phyloP scores from a whole-genome alignment of 2,329 filamentous ascomycete genomes.

The Ophiobolus disseminans region DNA sequence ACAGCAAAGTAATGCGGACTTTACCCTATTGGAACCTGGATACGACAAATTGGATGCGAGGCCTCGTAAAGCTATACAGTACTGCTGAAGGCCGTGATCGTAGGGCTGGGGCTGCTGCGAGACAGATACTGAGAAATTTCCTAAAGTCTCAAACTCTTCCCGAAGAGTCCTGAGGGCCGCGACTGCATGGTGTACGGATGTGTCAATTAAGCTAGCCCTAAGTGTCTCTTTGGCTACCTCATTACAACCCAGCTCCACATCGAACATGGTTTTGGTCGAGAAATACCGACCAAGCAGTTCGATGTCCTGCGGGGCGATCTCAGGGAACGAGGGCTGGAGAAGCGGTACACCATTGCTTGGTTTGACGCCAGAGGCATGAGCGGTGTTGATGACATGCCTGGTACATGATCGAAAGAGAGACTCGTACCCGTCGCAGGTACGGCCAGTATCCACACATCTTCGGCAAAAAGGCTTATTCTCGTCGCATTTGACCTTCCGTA shows the following conservation, averaged over 20 bases:
- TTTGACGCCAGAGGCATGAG: slow-evolving; percentile 9
- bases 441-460: slow-evolving; percentile 24
- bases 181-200: slow-evolving; percentile 46
- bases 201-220: slow-evolving; percentile 22
- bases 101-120: slow-evolving; percentile 38
- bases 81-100: slow-evolving; percentile 53
- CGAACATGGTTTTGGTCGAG: slow-evolving; percentile 24
- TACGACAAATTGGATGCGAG: slow-evolving; percentile 51
- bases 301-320: slow-evolving; percentile 20
- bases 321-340: slow-evolving; percentile 5
- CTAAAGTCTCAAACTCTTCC: slow-evolving; percentile 48
- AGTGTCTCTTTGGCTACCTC: slow-evolving; percentile 23
- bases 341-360: neutral
- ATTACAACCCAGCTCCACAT: slow-evolving; percentile 17
- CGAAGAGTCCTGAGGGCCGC: slow-evolving; percentile 43
- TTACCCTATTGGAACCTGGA: slow-evolving; percentile 38
- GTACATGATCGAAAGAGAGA: slow-evolving; percentile 19
- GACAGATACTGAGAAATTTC: slow-evolving; percentile 30
- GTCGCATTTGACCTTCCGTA: slow-evolving; percentile 29
- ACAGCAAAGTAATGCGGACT: slow-evolving; percentile 55
- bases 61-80: slow-evolving; percentile 51
- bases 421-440: slow-evolving; percentile 30
- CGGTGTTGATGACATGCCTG: slow-evolving; percentile 12
- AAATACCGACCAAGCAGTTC: slow-evolving; percentile 26
- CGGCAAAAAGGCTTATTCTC: slow-evolving; percentile 27